Evolutionary conservation across 73 alveolate genomes (phyloP).

Genomic region (Paramecium caudatum): DNA sequence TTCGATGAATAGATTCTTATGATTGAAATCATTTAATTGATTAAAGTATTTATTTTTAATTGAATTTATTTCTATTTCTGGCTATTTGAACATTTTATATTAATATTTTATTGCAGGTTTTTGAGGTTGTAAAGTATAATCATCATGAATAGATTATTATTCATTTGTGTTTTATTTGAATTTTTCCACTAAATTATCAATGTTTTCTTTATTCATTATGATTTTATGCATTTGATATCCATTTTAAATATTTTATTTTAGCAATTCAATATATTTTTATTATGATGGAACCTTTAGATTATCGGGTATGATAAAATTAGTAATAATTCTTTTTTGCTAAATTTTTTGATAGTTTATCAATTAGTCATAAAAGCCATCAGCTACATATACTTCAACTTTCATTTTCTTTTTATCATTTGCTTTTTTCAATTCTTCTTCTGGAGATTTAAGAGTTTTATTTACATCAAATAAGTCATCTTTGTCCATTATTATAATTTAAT

Average conservation of each 20-base stretch:
- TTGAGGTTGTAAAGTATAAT: too few species aligned
- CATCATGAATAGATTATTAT: too few species aligned
- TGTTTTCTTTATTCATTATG: neutral
- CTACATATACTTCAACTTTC: neutral
- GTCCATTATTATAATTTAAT: neutral
- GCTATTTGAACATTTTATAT: too few species aligned
- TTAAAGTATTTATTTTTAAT: too few species aligned
- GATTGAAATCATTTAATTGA: too few species aligned
- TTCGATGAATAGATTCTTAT: too few species aligned
- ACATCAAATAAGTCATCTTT: conserved; percentile 27
- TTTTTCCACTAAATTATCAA: neutral
- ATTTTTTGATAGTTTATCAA: neutral
- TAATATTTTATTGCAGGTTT: too few species aligned
- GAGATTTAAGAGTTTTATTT: neutral
- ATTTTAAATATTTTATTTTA: neutral
- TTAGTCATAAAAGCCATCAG: neutral
- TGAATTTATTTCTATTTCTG: too few species aligned
- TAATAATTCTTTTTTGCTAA: neutral
- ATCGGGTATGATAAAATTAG: neutral
- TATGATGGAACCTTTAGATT: neutral
- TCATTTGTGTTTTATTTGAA: too few species aligned
- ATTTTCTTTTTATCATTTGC: conserved; percentile 26
- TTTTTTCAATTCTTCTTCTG: conserved; percentile 6
- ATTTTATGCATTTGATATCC: neutral
- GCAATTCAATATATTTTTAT: neutral